Evolutionary conservation across 108 stramenopile species (phyloP).

Genomic region (Chaetoceros muelleri): DNA sequence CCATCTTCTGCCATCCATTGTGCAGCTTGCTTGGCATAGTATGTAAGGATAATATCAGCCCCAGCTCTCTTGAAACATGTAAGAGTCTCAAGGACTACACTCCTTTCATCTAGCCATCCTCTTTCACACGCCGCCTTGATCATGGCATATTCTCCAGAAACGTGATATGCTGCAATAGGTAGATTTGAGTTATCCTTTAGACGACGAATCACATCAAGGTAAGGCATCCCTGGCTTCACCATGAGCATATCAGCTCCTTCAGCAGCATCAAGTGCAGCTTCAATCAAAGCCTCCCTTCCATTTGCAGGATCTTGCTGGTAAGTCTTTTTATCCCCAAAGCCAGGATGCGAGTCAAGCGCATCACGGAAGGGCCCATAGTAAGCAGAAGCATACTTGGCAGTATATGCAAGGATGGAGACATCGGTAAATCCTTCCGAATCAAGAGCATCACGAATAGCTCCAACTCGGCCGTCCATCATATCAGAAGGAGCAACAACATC

Average conservation of each 20-base stretch:
- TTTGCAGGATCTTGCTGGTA: conserved; percentile 99
- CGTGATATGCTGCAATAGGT: conserved; percentile 98
- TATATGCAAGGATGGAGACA: conserved; percentile 97
- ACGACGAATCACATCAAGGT: conserved; percentile 95
- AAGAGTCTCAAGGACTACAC: conserved; percentile 90
- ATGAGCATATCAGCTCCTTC: conserved; percentile 99
- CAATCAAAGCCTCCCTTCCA: conserved; percentile 90
- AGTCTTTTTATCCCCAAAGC: conserved; percentile 96
- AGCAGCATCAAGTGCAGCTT: conserved; percentile 90
- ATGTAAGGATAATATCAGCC: conserved; percentile 95
- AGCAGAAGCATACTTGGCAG: conserved; percentile 97
- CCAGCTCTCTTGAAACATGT: conserved; percentile 98
- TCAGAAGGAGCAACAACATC: conserved; percentile 96
- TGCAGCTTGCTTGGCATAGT: conserved; percentile 96
- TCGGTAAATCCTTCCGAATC: conserved; percentile 98
- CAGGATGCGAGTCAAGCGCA: conserved; percentile 92
- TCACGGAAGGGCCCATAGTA: conserved; percentile 99
- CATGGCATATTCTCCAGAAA: conserved; percentile 99
- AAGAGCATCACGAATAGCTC: conserved; percentile 94
- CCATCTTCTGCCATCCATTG: conserved; percentile 87
- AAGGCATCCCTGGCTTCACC: conserved; percentile 99
- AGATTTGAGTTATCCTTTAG: conserved; percentile 76
- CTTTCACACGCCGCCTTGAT: conserved; percentile 94
- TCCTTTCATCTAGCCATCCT: conserved; percentile 95
- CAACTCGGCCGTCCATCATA: conserved; percentile 97